Conservation (phyloP, 441 rosid species). For the Mallotus japonicus region DNA sequence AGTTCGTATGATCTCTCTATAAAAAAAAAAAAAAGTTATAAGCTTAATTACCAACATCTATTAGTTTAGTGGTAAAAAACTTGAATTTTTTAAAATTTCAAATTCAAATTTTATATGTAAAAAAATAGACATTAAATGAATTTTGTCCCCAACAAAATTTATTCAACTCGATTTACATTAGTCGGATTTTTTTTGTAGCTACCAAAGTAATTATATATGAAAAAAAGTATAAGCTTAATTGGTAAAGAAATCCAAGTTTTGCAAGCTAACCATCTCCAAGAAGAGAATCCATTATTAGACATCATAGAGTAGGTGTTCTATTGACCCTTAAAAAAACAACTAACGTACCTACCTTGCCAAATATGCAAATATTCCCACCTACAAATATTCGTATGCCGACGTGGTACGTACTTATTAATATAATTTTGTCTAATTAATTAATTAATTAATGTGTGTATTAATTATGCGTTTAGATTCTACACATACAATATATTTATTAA, state of each 20-base stretch:
- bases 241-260: slow-evolving; percentile 13
- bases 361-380: slow-evolving; percentile 39
- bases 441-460: no score
- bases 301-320: slow-evolving; percentile 36
- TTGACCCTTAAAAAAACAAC: slow-evolving; percentile 44
- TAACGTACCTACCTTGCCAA: slow-evolving; percentile 52
- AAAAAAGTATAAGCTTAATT: neutral
- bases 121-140: no score
- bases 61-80: no score
- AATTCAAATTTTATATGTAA: no score
- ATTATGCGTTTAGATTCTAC: no score
- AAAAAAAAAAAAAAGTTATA: neutral
- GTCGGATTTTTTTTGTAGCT: no score
- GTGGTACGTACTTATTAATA: neutral
- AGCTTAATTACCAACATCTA: neutral
- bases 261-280: slow-evolving; percentile 25
- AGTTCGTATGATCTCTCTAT: no score
- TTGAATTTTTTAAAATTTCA: no score
- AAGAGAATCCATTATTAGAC: slow-evolving; percentile 15
- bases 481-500: no score
- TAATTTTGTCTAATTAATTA: neutral
- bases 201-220: no score
- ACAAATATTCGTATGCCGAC: neutral
- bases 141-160: no score
- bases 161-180: no score